Evolutionary conservation across 495 filamentous ascomycete genomes (phyloP).

Genomic region (Daldinia vernicosa): DNA sequence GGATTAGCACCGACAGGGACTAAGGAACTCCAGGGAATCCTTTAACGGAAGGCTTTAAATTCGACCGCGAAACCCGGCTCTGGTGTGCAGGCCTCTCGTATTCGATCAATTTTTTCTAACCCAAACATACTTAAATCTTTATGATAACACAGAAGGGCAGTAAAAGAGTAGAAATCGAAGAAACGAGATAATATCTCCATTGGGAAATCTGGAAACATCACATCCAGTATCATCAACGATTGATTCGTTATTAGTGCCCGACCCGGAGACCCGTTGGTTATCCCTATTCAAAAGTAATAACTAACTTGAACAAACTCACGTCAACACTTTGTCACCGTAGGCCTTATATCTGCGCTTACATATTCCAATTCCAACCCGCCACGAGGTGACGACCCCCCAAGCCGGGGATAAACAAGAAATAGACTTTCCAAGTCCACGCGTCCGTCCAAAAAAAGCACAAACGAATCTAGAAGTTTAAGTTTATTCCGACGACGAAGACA

Average conservation of each 20-base stretch:
- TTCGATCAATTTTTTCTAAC: conserved; percentile 39
- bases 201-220: background rate
- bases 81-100: conserved; percentile 36
- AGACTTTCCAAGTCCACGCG: conserved; percentile 29
- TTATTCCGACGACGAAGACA: conserved; percentile 22
- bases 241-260: conserved; percentile 3
- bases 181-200: background rate
- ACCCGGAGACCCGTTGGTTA: conserved; percentile 13
- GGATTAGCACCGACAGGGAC: conserved; percentile 18
- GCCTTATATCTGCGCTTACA: conserved; percentile 22
- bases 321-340: conserved; percentile 34
- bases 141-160: conserved; percentile 10
- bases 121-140: conserved; percentile 21
- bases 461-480: conserved; percentile 24
- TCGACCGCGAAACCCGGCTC: conserved; percentile 40
- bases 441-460: conserved; percentile 22
- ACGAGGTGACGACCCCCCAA: conserved; percentile 29
- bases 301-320: conserved; percentile 18
- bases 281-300: background rate
- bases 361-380: conserved; percentile 11
- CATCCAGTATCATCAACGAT: background rate
- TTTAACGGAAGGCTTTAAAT: conserved; percentile 44
- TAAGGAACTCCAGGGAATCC: conserved; percentile 34
- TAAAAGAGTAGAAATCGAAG: conserved; percentile 8
- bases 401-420: conserved; percentile 23